Conservation (phyloP, 768 basidiomycete species). For the Suillus brevipes region DNA sequence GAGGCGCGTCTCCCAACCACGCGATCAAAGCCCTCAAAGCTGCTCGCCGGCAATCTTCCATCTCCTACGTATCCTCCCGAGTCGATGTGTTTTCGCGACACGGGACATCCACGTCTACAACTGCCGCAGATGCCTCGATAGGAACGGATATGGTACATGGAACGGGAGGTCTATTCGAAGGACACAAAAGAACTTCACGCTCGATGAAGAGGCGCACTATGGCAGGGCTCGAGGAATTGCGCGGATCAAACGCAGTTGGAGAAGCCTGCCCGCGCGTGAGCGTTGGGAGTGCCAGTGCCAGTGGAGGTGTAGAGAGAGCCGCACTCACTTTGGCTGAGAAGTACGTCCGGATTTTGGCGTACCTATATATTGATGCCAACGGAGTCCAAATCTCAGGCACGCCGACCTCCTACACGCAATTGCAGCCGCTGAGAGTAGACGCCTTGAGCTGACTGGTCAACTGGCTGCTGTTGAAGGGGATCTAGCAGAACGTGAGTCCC, state of each 20-base stretch:
- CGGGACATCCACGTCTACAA: neutral
- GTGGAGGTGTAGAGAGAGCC: slow-evolving; percentile 21
- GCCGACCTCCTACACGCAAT: slow-evolving; percentile 81
- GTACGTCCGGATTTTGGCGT: slow-evolving; percentile 40
- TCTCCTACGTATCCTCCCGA: slow-evolving; percentile 19
- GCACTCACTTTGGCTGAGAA: slow-evolving; percentile 71
- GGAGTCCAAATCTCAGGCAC: slow-evolving; percentile 50
- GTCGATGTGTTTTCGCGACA: slow-evolving; percentile 7
- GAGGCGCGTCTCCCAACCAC: neutral
- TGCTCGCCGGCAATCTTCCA: slow-evolving; percentile 30
- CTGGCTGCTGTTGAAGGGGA: slow-evolving; percentile 73
- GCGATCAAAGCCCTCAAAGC: neutral
- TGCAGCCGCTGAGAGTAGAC: slow-evolving; percentile 84
- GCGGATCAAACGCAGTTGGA: neutral
- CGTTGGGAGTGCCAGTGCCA: neutral
- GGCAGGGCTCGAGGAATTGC: neutral
- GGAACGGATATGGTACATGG: neutral
- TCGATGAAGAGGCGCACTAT: slow-evolving; percentile 4
- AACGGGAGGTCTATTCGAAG: neutral
- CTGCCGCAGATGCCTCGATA: neutral
- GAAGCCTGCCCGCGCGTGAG: too few species aligned
- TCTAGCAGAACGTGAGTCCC: slow-evolving; percentile 54
- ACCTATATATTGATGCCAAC: neutral
- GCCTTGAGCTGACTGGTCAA: slow-evolving; percentile 77
- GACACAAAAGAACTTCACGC: neutral